Base-by-base conservation (phyloP, 2,329 filamentous ascomycete genomes). In the Aspergillus sp. region DNA sequence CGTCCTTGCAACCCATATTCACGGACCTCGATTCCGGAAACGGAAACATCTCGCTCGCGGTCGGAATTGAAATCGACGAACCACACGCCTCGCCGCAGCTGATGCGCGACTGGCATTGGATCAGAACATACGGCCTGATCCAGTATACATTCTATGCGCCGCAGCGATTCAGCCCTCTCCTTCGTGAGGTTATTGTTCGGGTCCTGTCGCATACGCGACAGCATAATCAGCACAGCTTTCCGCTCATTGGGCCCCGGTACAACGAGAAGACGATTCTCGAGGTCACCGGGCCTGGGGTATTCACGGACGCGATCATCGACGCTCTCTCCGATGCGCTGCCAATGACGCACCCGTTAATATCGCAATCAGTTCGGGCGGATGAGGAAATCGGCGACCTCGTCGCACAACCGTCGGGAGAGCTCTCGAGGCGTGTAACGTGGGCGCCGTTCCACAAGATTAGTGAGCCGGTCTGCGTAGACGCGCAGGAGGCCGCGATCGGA, bases 91-190 rank as follows among this genome's bases (percentile, higher is more conserved):
- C 72, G 1, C 42, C 61, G 0, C 50, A 66, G 27, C 64, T 66
- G 30, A 72, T 71, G 69, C 65, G 53, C 17, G 60, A 67, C 34
- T 75, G 72, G 72, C 69, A 67, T 53, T 74, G 72, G 72, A 68
- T 60, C 34, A 57, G 72, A 41, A 66, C 64, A 30, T 74, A 74
- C 48, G 69, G 69, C 0, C 66, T 75, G 34, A 65, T 71, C 9
- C 72, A 75, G 42, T 75, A 73, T 42, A 69, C 64, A 7, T 67
- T 75, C 39, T 74, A 68, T n/a, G 72, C 72, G 5, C 71, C 71
- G 1, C 66, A 60, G 17, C 69, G 70, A 5, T 74, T 74, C 61
- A 73, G 70, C 40, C 72, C 72, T 2, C 39, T 74, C 0, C 62
- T 73, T 0, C 62, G 70, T 15, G 64, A 70, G 39, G 61, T 66